These are phyloP conservation scores for Talaromyces sp. DNA, from an alignment of 2,329 filamentous ascomycete species.

Conservation along the genomic window DNA sequence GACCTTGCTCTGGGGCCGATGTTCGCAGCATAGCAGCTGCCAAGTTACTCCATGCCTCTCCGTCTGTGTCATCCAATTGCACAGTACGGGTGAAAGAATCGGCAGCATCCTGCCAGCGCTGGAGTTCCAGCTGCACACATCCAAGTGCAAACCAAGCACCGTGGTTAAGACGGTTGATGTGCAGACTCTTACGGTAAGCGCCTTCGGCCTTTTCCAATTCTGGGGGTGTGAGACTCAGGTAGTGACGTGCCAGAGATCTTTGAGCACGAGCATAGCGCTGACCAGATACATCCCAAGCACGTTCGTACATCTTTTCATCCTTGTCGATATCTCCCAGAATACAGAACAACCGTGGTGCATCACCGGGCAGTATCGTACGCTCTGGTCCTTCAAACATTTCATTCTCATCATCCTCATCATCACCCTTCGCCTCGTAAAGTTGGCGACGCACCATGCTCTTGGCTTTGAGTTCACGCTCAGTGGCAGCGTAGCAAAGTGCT, in stretches of 20 bases:
- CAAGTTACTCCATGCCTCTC: slow-evolving; percentile 92
- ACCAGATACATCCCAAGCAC: slow-evolving; percentile 84
- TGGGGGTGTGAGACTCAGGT: slow-evolving; percentile 62
- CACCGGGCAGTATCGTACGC: slow-evolving; percentile 70
- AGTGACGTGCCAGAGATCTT: slow-evolving; percentile 78
- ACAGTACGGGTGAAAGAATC: slow-evolving; percentile 84
- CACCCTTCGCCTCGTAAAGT: slow-evolving; percentile 68
- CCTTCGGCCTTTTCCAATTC: slow-evolving; percentile 71
- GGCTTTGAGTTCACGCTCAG: slow-evolving; percentile 81
- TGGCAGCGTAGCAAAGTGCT: slow-evolving; percentile 81
- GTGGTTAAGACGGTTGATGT: slow-evolving; percentile 78
- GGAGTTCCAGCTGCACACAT: slow-evolving; percentile 79
- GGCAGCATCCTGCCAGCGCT: slow-evolving; percentile 75
- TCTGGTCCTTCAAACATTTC: slow-evolving; percentile 69
- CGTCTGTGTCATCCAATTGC: slow-evolving; percentile 82
- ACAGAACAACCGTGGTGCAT: slow-evolving; percentile 86
- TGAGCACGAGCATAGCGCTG: slow-evolving; percentile 83
- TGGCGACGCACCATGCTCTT: slow-evolving; percentile 74
- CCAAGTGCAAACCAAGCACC: slow-evolving; percentile 88
- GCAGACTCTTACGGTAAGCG: slow-evolving; percentile 76
- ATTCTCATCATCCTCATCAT: slow-evolving; percentile 52
- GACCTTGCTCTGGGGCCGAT: slow-evolving; percentile 36
- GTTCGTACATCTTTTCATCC: slow-evolving; percentile 73
- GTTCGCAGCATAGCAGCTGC: slow-evolving; percentile 74
- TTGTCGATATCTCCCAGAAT: slow-evolving; percentile 89